A percentile compares a stretch with the other conserved stretches of the same genome.
These are phyloP conservation scores for Geranomyces variabilis DNA, from an alignment of 192 early-diverging fungal species.

Conservation along the genomic window DNA sequence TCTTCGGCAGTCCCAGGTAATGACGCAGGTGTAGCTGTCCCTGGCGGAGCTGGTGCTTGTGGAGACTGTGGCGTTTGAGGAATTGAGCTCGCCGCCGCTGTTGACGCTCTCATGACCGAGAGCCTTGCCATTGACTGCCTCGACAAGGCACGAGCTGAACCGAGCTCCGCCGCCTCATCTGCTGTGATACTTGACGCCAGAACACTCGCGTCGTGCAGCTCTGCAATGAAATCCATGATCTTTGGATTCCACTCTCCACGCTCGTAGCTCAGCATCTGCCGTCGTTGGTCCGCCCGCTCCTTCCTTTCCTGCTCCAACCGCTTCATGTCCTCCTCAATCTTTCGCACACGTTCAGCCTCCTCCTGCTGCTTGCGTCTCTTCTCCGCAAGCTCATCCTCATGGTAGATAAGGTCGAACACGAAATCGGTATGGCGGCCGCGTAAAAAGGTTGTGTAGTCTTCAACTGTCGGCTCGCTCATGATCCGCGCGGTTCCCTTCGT, in stretches of 20 bases:
- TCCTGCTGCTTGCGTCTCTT: conserved; percentile 29
- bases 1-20: conserved; percentile 17
- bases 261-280: conserved; percentile 40
- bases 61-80: no score
- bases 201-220: conserved; percentile 36
- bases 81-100: no score
- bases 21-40: neutral
- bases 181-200: neutral
- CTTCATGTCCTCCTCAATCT: conserved; percentile 43
- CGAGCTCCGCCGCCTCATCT: no score
- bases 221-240: conserved; percentile 55
- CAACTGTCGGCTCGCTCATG: conserved; percentile 24
- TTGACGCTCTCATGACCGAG: no score
- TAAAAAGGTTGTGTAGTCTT: conserved; percentile 46
- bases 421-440: conserved; percentile 43
- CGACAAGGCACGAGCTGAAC: no score
- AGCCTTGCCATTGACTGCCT: no score
- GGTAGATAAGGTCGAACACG: conserved; percentile 44
- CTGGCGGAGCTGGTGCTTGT: neutral
- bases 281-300: conserved; percentile 32
- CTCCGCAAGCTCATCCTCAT: conserved; percentile 43
- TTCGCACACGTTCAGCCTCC: conserved; percentile 34
- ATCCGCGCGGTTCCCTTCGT: conserved; percentile 24
- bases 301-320: conserved; percentile 36
- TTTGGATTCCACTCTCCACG: conserved; percentile 54